phyloP scores from a whole-genome alignment of 306 rosid species.

The Acacia melanoxylon region DNA sequence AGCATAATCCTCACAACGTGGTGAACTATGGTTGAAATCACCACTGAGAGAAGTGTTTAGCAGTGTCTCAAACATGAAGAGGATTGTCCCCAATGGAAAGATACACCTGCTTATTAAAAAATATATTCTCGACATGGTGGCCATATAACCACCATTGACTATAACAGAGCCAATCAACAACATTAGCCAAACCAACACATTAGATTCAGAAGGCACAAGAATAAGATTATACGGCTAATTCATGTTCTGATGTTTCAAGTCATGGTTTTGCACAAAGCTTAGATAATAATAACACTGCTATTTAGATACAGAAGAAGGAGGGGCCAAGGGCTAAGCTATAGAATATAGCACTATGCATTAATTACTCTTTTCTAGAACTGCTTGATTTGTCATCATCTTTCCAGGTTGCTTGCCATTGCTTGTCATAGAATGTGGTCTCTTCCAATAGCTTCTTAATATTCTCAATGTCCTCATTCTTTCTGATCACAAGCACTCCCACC shows the following conservation, averaged over 20 bases:
- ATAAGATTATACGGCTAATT: not conserved
- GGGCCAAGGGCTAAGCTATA: not conserved
- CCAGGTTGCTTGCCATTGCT: constrained; percentile 99
- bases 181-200: not conserved
- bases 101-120: no score
- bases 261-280: constrained; percentile 3
- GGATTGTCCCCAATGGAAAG: no score
- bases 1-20: no score
- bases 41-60: no score
- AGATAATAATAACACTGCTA: constrained; percentile 15
- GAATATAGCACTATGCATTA: constrained; percentile 10
- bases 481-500: constrained; percentile 80
- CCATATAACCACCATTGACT: not conserved
- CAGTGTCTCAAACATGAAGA: not conserved
- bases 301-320: not conserved
- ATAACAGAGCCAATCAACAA: not conserved
- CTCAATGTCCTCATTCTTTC: constrained; percentile 90
- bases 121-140: not conserved
- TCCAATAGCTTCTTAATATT: constrained; percentile 76
- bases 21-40: no score
- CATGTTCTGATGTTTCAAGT: not conserved
- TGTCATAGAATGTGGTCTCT: constrained; percentile 90
- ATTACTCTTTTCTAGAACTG: constrained; percentile 51
- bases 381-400: constrained; percentile 56
- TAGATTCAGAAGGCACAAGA: not conserved